Evolutionary conservation across 495 filamentous ascomycete genomes (phyloP), one percentile per base, ranked within the genome.

Genomic region (Penicillium silybi): DNA sequence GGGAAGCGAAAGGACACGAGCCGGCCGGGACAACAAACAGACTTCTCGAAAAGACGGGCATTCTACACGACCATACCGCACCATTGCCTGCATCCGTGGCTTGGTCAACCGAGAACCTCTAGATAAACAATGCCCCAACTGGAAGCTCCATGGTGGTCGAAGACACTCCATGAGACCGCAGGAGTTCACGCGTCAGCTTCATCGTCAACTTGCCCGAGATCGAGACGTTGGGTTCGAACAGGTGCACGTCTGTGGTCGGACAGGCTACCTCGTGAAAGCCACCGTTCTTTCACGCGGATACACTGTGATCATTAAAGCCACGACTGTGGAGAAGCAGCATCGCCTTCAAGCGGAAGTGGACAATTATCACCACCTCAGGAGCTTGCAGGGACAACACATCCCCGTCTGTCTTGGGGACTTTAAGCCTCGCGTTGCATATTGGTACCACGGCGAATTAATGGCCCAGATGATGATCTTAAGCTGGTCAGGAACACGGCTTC

Each of bases 201-300:
- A 60, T 27, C 32, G 42, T 54, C 56, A 68, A 53, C 62, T 68
- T 49, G 20, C 29, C n/a, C 44, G 18, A 42, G 42, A 64, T 53
- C 56, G 56, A 53, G 22, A 62, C 27, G 13, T 39, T 35, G 54
- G 65, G 11, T 65, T 68, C 49, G 50, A 61, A 52, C 51, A 53
- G 19, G 45, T 68, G 15, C 53, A 68, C 34, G 29, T 68, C 41
- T 41, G 54, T 57, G 54, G 62, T 47, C 56, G 52, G 46, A 68
- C 56, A 15, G 61, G 62, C 16, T 68, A 62, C 41, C 59, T 68
- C 16, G 37, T 68, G 11, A 68, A 66, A 52, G 63, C 63, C 11
- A 64, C 58, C 16, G 56, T 68, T 25, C 41, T 64, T 20, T 60
- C 50, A 25, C 58, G 56, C 40, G 56, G 65, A 38, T 68, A 68